Evolutionary conservation across 2,329 filamentous ascomycete species (phyloP).

Genomic region (Cadophora sp.): DNA sequence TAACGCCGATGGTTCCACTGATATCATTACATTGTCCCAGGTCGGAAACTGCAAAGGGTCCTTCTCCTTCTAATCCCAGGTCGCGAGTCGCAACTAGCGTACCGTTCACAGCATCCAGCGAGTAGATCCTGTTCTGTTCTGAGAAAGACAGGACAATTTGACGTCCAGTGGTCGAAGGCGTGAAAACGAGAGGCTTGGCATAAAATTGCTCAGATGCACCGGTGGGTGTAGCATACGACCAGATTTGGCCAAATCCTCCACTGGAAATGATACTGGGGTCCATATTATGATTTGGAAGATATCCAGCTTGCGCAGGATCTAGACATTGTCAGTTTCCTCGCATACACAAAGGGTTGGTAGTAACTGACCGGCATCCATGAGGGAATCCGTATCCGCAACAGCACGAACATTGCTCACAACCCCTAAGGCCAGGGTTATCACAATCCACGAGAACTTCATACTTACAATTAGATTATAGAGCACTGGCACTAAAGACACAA

Average conservation of each 20-base stretch:
- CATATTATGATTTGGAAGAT: conserved; percentile 32
- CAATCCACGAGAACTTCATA: conserved; percentile 23
- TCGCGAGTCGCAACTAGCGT: conserved; percentile 25
- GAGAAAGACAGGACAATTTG: conserved; percentile 29
- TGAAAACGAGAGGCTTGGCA: conserved; percentile 31
- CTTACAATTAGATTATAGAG: conserved; percentile 12
- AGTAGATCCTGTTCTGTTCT: conserved; percentile 28
- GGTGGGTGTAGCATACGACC: conserved; percentile 20
- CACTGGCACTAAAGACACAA: conserved; percentile 6
- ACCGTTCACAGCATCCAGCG: conserved; percentile 29
- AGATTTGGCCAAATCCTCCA: conserved; percentile 27
- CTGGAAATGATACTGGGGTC: conserved; percentile 25
- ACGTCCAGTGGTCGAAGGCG: conserved; percentile 24
- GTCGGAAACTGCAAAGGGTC: conserved; percentile 24
- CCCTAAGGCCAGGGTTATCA: conserved; percentile 20
- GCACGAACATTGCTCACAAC: conserved; percentile 18
- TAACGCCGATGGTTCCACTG: conserved; percentile 25
- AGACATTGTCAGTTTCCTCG: background rate
- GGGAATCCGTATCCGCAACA: conserved; percentile 19
- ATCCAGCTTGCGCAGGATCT: conserved; percentile 25
- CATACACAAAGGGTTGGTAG: background rate
- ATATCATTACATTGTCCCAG: conserved; percentile 27
- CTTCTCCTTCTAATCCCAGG: conserved; percentile 23
- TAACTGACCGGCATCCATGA: conserved; percentile 26
- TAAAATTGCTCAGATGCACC: conserved; percentile 25